Evolutionary conservation across 1,139 yeast species (phyloP), one percentile per base, ranked within the genome.

Genomic region (Candida dubliniensis): DNA sequence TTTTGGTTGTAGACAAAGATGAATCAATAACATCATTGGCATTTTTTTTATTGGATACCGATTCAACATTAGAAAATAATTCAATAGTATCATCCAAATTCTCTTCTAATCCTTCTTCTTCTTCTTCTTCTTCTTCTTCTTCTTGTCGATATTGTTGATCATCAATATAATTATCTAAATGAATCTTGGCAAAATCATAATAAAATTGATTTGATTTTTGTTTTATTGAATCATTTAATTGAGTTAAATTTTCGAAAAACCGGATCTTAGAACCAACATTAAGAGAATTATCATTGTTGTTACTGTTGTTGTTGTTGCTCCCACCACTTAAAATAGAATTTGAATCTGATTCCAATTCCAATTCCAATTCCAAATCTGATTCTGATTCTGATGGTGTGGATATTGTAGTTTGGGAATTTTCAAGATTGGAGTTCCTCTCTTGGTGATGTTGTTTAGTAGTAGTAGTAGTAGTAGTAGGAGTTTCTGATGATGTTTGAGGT

Each of bases 161-260:
- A 31, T 29, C 30, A 15, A 59, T 50, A 40, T 50, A 58, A 13
- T 49, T 44, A 36, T 53, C 50, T 30, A 58, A 52, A 36, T 53
- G 55, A 30, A 45, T 45, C 35, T 49, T 55, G 13, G 61, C 61
- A 42, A 53, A 53, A 41, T 49, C 54, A 10, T 58, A 51, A 45
- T 62, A 63, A 41, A 65, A 54, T 14, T 57, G 52, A 37, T 54
- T 58, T 15, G 67, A 62, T 36, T 50, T 57, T 37, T 56, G 58
- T 44, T 61, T 64, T 43, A 64, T 61, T 1, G 64, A 55, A 34
- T 60, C 56, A 49, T 64, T 64, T 30, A 63, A 50, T 18, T 43
- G 46, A 10, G 64, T 48, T 31, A 65, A 54, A 45, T 51, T 58
- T 47, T 66, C 70, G 50, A 63, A 66, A 44, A 65, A 65, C 31